A percentile compares a stretch with the other conserved stretches of the same genome.
Conservation (phyloP, 352 stramenopile species). For the Pythium sp. region DNA sequence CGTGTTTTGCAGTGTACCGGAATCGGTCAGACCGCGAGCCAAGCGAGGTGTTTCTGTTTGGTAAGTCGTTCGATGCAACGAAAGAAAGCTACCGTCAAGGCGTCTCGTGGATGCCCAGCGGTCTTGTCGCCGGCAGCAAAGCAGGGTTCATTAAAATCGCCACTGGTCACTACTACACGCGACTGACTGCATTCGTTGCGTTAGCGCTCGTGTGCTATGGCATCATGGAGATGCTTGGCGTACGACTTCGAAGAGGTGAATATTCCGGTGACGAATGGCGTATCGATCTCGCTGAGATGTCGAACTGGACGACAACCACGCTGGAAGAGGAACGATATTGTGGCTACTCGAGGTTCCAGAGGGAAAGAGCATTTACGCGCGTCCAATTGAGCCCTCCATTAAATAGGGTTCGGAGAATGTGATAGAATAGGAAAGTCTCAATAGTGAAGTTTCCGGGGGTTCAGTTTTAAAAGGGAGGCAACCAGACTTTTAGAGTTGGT, state of each 20-base stretch:
- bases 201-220: slow-evolving; percentile 65
- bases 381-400: slow-evolving; percentile 12
- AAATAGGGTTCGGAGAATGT: too few relatives aligned
- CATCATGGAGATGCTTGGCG: slow-evolving; percentile 54
- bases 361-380: slow-evolving; percentile 45
- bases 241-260: slow-evolving; percentile 59
- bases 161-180: background rate
- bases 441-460: too few relatives aligned
- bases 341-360: slow-evolving; percentile 59
- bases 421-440: too few relatives aligned
- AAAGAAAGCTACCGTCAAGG: slow-evolving; percentile 78
- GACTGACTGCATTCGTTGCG: slow-evolving; percentile 60
- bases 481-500: too few relatives aligned
- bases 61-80: slow-evolving; percentile 75
- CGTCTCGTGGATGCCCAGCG: too few relatives aligned
- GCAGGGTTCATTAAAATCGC: too few relatives aligned
- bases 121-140: too few relatives aligned
- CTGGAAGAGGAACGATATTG: slow-evolving; percentile 45
- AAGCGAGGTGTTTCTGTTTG: slow-evolving; percentile 87
- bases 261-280: slow-evolving; percentile 26
- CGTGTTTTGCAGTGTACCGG: slow-evolving; percentile 80
- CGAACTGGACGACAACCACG: slow-evolving; percentile 41
- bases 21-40: slow-evolving; percentile 72
- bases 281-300: slow-evolving; percentile 26
- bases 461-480: too few relatives aligned